Conservation (phyloP, 495 filamentous ascomycete genomes). For the Penicillium fimorum region DNA sequence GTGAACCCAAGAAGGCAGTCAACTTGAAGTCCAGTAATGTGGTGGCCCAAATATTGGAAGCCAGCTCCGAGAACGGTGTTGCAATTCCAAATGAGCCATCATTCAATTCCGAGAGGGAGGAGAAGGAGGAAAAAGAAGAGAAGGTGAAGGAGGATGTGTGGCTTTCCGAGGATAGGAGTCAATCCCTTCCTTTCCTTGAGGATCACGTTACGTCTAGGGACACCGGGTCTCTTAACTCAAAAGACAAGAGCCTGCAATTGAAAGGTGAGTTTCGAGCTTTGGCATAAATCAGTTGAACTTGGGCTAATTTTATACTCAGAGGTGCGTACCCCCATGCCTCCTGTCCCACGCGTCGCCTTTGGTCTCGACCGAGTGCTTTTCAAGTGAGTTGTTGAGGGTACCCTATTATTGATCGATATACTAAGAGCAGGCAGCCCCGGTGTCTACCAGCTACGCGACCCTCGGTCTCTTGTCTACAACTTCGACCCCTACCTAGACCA, state of each 20-base stretch:
- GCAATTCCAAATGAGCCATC: not conserved
- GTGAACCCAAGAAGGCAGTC: not conserved
- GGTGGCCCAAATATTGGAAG: not conserved
- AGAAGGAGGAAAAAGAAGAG: not conserved
- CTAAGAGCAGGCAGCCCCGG: constrained; percentile 57
- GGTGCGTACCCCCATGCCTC: constrained; percentile 52
- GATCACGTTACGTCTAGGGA: constrained; percentile 12
- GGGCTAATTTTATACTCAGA: constrained; percentile 28
- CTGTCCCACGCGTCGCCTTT: constrained; percentile 71
- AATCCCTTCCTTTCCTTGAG: constrained; percentile 8
- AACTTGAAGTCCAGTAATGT: not conserved
- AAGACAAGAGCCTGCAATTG: constrained; percentile 4
- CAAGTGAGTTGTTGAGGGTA: constrained; percentile 53
- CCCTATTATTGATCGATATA: not conserved
- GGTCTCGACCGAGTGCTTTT: constrained; percentile 89
- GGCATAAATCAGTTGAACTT: not conserved
- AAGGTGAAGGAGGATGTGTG: not conserved
- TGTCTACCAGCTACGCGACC: constrained; percentile 88
- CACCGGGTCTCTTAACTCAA: constrained; percentile 17
- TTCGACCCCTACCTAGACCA: constrained; percentile 90
- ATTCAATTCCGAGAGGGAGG: not conserved
- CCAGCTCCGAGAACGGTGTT: not conserved
- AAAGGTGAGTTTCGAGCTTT: constrained; percentile 21
- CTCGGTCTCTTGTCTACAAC: constrained; percentile 83
- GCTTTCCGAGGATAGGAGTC: no score